Percentiles rank a stretch among this genome's conserved stretches.
phyloP scores from a whole-genome alignment of 805 yeast species.

The Ogataea haglerorum region DNA sequence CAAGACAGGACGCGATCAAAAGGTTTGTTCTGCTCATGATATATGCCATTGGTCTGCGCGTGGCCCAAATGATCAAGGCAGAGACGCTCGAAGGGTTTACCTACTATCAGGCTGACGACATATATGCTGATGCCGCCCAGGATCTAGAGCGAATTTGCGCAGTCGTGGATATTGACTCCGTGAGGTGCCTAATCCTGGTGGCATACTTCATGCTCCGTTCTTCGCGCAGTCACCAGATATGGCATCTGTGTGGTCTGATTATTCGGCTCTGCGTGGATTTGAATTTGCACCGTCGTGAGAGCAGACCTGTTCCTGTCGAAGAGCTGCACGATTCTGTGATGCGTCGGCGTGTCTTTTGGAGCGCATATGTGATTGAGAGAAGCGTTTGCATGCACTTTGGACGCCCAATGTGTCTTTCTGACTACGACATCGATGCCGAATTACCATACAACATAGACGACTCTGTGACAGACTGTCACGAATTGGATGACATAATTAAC shows the following conservation, averaged over 20 bases:
- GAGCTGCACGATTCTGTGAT: conserved; percentile 17
- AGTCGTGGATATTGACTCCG: conserved; percentile 16
- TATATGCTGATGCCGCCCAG: conserved; percentile 16
- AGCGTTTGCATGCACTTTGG: conserved; percentile 48
- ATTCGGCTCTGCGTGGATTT: conserved; percentile 23
- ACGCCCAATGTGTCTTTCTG: conserved; percentile 45
- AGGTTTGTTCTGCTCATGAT: conserved; percentile 15
- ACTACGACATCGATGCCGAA: conserved; percentile 47
- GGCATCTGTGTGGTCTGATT: conserved; percentile 21
- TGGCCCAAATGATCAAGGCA: conserved; percentile 11
- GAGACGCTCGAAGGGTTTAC: conserved; percentile 1
- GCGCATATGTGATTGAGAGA: conserved; percentile 46
- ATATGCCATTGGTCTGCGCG: conserved; percentile 21
- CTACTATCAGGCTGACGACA: conserved; percentile 11
- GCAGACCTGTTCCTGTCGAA: conserved; percentile 8
- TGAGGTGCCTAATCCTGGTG: conserved; percentile 14
- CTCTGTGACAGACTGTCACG: conserved; percentile 15
- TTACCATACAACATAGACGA: conserved; percentile 32
- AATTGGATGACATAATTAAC: conserved; percentile 18
- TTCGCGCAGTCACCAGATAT: conserved; percentile 18
- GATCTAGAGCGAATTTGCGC: conserved; percentile 12
- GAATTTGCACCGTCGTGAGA: conserved; percentile 18
- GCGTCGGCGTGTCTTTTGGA: conserved; percentile 41
- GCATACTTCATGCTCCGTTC: conserved; percentile 20
- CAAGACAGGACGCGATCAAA: conserved; percentile 12